phyloP scores from a whole-genome alignment of 2,329 filamentous ascomycete genomes.

The Exutisphaerella laricina region DNA sequence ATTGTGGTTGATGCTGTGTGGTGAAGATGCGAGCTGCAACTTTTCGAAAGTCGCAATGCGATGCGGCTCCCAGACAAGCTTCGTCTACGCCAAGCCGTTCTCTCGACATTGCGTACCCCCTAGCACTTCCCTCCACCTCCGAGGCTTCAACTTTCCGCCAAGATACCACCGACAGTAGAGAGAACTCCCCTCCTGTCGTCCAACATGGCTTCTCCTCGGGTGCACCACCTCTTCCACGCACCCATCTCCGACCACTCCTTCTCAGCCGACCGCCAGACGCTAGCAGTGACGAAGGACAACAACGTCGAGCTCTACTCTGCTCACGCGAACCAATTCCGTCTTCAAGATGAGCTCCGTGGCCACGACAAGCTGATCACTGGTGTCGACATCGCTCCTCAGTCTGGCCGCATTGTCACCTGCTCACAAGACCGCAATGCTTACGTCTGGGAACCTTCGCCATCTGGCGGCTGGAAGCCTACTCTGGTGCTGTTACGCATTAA shows the following conservation, averaged over 20 bases:
- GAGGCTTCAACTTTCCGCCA: constrained; percentile 3
- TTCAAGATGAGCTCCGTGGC: constrained; percentile 89
- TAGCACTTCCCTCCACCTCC: constrained; percentile 5
- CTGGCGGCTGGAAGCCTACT: constrained; percentile 91
- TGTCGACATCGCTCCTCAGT: constrained; percentile 87
- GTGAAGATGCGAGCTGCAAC: background rate
- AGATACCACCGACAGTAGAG: constrained; percentile 72
- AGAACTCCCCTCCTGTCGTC: constrained; percentile 69
- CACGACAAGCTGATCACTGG: constrained; percentile 97
- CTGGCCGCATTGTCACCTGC: constrained; percentile 92
- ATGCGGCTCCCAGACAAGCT: background rate
- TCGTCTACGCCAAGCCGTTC: background rate
- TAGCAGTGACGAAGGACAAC: constrained; percentile 88
- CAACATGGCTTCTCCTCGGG: constrained; percentile 75
- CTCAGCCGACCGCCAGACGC: constrained; percentile 79
- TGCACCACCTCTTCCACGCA: constrained; percentile 93
- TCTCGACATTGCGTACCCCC: constrained; percentile 2
- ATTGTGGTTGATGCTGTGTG: background rate
- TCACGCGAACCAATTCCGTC: constrained; percentile 63
- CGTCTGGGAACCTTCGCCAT: constrained; percentile 90
- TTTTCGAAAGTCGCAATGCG: background rate
- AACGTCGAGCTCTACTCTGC: constrained; percentile 80
- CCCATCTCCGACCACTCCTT: constrained; percentile 98
- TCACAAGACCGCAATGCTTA: constrained; percentile 98
- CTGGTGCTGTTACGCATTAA: constrained; percentile 96